These are phyloP conservation scores for Ramalina intermedia DNA, from an alignment of 495 filamentous ascomycete species.

Conservation along the genomic window DNA sequence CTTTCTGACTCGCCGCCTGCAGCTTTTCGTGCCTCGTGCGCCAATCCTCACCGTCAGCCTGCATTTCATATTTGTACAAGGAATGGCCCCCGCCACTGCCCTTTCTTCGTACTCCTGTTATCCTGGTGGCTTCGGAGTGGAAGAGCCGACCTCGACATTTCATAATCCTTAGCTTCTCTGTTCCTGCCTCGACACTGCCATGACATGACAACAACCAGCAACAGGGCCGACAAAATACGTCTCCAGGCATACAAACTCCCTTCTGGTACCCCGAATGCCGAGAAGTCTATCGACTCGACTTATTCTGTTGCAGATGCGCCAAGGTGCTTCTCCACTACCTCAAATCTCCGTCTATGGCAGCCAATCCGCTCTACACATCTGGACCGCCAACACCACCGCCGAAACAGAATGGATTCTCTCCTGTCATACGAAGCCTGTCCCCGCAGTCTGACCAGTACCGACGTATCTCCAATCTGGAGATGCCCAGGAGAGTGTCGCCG, in stretches of 20 bases:
- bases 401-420: conserved; percentile 3
- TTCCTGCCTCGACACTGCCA: neutral
- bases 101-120: too few species aligned
- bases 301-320: conserved; percentile 12
- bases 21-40: too few species aligned
- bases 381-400: conserved; percentile 6
- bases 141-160: too few species aligned
- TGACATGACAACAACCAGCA: neutral
- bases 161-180: too few species aligned
- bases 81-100: too few species aligned
- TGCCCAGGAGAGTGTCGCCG: neutral
- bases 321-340: conserved; percentile 13
- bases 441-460: neutral
- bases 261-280: neutral
- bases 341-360: conserved; percentile 10
- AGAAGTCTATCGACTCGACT: neutral
- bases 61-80: too few species aligned
- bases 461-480: neutral
- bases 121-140: too few species aligned
- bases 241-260: neutral
- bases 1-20: too few species aligned
- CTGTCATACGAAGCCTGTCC: neutral
- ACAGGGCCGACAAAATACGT: neutral
- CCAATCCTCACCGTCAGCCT: too few species aligned
- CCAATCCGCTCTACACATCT: conserved; percentile 5